A percentile compares a stretch with the other conserved stretches of the same genome.
phyloP scores from a whole-genome alignment of 2,329 filamentous ascomycete genomes.

The Zasmidium cellare region DNA sequence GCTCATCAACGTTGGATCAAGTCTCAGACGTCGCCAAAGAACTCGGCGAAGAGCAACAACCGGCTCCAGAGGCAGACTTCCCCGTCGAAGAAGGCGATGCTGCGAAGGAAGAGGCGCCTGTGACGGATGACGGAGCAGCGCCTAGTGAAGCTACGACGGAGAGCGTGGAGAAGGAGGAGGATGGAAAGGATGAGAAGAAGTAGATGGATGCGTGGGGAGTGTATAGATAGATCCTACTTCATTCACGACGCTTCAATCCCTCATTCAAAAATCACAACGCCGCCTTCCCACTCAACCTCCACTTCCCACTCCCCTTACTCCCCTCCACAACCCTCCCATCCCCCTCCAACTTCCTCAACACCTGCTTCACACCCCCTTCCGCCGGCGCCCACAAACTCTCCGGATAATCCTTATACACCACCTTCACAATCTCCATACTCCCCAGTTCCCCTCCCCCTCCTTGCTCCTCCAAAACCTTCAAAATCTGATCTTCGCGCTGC shows the following conservation, averaged over 20 bases:
- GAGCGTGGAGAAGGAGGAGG: conserved; percentile 3
- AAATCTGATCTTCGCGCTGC: conserved; percentile 75
- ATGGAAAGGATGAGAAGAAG: conserved; percentile 3
- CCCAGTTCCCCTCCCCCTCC: conserved; percentile 55
- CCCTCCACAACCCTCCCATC: conserved; percentile 65
- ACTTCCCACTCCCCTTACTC: conserved; percentile 35
- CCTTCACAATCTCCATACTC: conserved; percentile 79
- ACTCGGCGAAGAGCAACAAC: too few relatives aligned
- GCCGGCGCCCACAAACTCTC: conserved; percentile 75
- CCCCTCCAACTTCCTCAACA: conserved; percentile 72
- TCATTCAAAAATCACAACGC: conserved; percentile 16
- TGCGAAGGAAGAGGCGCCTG: conserved; percentile 3
- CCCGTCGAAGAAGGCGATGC: not conserved
- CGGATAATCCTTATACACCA: conserved; percentile 80
- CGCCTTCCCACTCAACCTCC: conserved; percentile 28
- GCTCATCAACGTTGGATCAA: too few relatives aligned
- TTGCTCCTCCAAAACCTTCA: conserved; percentile 58
- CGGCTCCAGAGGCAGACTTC: not conserved
- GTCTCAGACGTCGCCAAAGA: too few relatives aligned
- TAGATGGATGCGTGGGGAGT: not conserved
- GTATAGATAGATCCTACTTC: not conserved
- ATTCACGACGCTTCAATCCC: not conserved
- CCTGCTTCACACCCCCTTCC: conserved; percentile 71
- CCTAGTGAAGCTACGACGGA: conserved; percentile 6
- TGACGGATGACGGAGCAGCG: not conserved